Percentiles rank a stretch among this genome's conserved stretches.
These are phyloP conservation scores for Aegilops tauschii DNA, from an alignment of 176 grass and related monocot species.

Conservation along the genomic window DNA sequence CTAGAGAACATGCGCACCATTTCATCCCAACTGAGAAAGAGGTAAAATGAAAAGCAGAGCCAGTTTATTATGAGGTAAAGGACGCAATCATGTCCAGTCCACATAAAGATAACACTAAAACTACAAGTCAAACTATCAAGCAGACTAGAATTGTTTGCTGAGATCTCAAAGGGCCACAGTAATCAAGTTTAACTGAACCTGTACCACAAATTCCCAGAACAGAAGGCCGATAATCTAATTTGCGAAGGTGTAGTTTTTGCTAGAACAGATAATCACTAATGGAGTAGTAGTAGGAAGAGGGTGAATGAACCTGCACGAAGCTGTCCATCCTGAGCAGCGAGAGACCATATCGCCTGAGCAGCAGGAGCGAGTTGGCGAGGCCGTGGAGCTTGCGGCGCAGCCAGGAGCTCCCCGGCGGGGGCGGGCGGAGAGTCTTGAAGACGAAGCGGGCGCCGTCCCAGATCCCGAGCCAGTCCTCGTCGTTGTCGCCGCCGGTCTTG, in stretches of 20 bases:
- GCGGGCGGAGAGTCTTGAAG: conserved; percentile 70
- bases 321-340: conserved; percentile 68
- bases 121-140: background rate
- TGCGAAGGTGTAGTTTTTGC: too few relatives aligned
- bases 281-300: background rate
- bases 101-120: background rate
- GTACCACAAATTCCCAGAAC: background rate
- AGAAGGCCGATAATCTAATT: too few relatives aligned
- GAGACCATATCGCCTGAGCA: conserved; percentile 60
- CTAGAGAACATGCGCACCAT: background rate
- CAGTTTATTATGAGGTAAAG: background rate
- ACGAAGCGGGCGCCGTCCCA: conserved; percentile 72
- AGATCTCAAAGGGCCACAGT: background rate
- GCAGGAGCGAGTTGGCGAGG: conserved; percentile 51
- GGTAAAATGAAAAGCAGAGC: background rate
- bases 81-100: background rate
- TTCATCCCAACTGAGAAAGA: background rate
- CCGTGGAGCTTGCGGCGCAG: conserved; percentile 48
- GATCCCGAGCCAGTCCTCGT: conserved; percentile 61
- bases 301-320: conserved; percentile 33
- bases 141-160: background rate
- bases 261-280: too few relatives aligned
- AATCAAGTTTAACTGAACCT: background rate
- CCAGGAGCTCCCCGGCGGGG: conserved; percentile 25
- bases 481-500: conserved; percentile 13